These are phyloP conservation scores for Xylariaceae sp. DNA, from an alignment of 2,329 filamentous ascomycete genomes.

Conservation along the genomic window DNA sequence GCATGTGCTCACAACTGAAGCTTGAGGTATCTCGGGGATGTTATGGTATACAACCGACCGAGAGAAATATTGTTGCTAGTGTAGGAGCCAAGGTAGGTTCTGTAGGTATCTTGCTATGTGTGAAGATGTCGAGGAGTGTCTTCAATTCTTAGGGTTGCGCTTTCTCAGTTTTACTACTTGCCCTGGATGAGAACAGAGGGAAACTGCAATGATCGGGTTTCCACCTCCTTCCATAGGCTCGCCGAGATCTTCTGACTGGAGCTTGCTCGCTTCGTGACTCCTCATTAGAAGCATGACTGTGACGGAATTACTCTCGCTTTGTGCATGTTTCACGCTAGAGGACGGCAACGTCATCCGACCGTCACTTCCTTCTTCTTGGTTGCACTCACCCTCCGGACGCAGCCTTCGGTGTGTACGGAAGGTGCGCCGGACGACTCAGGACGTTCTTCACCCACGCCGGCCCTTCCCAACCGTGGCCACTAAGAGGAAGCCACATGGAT, in stretches of 20 bases:
- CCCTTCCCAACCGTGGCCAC: background rate
- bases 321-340: background rate
- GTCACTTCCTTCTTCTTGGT: background rate
- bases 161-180: too few species aligned
- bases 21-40: background rate
- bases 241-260: background rate
- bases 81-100: background rate
- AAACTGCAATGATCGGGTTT: too few species aligned
- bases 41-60: background rate
- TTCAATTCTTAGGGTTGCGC: too few species aligned
- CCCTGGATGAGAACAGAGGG: too few species aligned
- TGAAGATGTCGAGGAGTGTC: too few species aligned
- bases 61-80: background rate
- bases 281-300: background rate
- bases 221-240: too few species aligned
- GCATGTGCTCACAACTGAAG: background rate
- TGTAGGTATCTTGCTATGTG: background rate
- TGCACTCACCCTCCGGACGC: background rate
- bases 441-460: too few species aligned
- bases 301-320: background rate
- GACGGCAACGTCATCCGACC: slow-evolving; percentile 6
- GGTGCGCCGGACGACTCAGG: background rate
- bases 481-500: background rate
- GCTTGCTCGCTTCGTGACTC: background rate
- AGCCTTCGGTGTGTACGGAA: too few species aligned